Evolutionary conservation across 148 eudicot genomes (phyloP).

Genomic region (Vaccinium darrowii): DNA sequence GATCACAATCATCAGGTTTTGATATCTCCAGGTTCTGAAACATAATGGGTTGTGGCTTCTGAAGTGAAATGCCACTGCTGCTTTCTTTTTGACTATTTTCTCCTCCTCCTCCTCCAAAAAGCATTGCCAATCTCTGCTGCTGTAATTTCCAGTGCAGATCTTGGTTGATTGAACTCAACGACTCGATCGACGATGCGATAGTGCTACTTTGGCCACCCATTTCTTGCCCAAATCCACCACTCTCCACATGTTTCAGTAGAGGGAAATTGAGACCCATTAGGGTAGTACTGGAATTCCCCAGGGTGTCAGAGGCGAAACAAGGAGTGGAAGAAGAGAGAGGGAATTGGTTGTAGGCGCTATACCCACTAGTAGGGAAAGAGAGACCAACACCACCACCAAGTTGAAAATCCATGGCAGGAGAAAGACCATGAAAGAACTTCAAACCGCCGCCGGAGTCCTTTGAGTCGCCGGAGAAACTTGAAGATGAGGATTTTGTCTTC

Average conservation of each 20-base stretch:
- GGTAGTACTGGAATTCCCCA: conserved; percentile 9
- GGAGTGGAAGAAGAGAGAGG: conserved; percentile 27
- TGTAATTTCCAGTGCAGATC: conserved; percentile 87
- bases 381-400: conserved; percentile 26
- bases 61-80: not conserved
- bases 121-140: conserved; percentile 60
- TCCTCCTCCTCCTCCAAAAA: conserved; percentile 38
- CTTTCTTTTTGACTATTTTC: conserved; percentile 23
- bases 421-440: conserved; percentile 46
- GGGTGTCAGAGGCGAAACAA: conserved; percentile 6
- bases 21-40: conserved; percentile 46
- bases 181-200: conserved; percentile 65
- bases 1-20: conserved; percentile 14
- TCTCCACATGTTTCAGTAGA: conserved; percentile 20
- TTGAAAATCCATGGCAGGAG: conserved; percentile 65
- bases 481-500: conserved; percentile 33
- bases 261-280: conserved; percentile 28
- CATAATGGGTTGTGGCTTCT: conserved; percentile 42
- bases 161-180: conserved; percentile 78
- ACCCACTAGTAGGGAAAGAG: conserved; percentile 14
- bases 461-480: conserved; percentile 22
- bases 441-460: conserved; percentile 29
- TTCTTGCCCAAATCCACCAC: conserved; percentile 6
- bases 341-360: not conserved
- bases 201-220: not conserved